Base-by-base conservation (phyloP, 176 grass and related monocot genomes). In the Typha latifolia region DNA sequence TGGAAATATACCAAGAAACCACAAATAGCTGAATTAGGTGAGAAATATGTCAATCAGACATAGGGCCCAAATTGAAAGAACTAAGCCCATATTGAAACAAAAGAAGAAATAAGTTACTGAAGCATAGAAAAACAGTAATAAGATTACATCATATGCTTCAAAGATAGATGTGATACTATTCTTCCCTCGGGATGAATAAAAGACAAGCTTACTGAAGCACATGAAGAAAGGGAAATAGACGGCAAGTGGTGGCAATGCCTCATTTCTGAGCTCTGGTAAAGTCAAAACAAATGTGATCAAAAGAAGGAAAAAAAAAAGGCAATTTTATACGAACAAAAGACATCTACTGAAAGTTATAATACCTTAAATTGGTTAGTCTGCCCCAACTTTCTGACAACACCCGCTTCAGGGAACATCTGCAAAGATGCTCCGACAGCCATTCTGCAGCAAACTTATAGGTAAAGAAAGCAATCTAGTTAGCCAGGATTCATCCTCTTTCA, bases 381-480 rank as follows among this genome's bases (percentile, higher is more conserved):
- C 31, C 63, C 49, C 48, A 84, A 86, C 79, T 62, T 79, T 37
- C 53, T 68, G 51, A 73, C 67, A 48, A 74, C 52, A 51, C 64
- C 32, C 47, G 49, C 74, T 74, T 84, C 78, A 65, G 86, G 85
- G 50, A 95, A 90, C 65, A 90, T 48, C 14, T 80, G 81, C 13
- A 77, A 74, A 72, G 90, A 79, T 51, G 87, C 81, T 55, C 86
- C 90, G 67, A 86, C 61, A 15, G 86, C 80, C 90, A 95, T 95
- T 73, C 37, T 43, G 37, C 5, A 43, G 37, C 37, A 43, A 43
- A 43, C 0, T 43, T 43, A 43, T 10, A 43, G 9, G 37, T 43
- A 43, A 8, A 43, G 37, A 43, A 43, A 10, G 9, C 5, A 43
- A 43, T 43, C 37, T 43, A 43, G 37, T 43, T 10, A 43, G 37